A percentile compares a stretch with the other conserved stretches of the same genome.
Evolutionary conservation across 169 alveolate species (phyloP).

Genomic region (Cardiosporidium cionae): DNA sequence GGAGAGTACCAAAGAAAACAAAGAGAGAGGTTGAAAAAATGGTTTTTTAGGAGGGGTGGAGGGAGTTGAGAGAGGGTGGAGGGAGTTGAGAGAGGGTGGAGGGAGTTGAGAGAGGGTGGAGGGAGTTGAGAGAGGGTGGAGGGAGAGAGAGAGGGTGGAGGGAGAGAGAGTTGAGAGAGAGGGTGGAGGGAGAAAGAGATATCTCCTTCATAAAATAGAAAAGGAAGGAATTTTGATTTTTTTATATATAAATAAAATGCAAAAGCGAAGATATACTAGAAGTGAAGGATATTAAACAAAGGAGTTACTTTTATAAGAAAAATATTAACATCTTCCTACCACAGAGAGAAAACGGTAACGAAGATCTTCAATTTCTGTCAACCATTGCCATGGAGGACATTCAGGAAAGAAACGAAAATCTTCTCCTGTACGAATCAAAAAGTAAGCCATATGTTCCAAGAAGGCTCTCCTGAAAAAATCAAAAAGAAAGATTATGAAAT

Average conservation of each 20-base stretch:
- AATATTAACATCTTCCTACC: not conserved
- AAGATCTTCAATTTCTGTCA: slow-evolving; percentile 63
- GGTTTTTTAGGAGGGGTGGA: too few species aligned
- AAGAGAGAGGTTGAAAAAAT: not conserved
- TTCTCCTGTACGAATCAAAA: slow-evolving; percentile 64
- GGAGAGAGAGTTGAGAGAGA: too few species aligned
- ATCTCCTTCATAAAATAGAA: too few species aligned
- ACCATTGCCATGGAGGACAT: slow-evolving; percentile 69
- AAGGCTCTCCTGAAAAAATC: slow-evolving; percentile 39
- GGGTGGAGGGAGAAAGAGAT: too few species aligned
- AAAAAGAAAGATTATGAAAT: not conserved
- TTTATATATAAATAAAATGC: too few species aligned
- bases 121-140: too few species aligned
- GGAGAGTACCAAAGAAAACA: not conserved
- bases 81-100: too few species aligned
- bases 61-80: too few species aligned
- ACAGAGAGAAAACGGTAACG: slow-evolving; percentile 57
- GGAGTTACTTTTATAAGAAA: not conserved
- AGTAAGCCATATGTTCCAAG: slow-evolving; percentile 67
- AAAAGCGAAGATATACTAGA: too few species aligned
- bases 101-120: too few species aligned
- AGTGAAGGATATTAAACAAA: not conserved
- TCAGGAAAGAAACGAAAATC: slow-evolving; percentile 72
- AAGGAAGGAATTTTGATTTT: too few species aligned
- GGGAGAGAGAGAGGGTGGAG: too few species aligned